Evolutionary conservation across 2,329 filamentous ascomycete species (phyloP).

Genomic region (Ramichloridium luteum): DNA sequence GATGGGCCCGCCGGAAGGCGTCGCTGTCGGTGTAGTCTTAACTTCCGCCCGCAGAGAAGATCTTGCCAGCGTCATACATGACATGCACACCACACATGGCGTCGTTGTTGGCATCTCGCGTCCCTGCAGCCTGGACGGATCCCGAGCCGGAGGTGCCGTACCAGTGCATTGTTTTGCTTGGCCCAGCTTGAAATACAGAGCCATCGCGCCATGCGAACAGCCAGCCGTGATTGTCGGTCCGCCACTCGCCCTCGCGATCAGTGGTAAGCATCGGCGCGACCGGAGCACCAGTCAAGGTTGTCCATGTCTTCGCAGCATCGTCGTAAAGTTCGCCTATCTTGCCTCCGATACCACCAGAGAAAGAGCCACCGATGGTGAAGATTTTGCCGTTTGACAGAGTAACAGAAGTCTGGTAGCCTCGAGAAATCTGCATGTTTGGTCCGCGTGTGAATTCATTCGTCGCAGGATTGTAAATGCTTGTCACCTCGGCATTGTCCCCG

Average conservation of each 20-base stretch:
- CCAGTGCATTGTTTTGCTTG: slow-evolving; percentile 45
- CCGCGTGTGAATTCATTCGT: slow-evolving; percentile 29
- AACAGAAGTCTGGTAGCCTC: slow-evolving; percentile 42
- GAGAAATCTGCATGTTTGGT: slow-evolving; percentile 34
- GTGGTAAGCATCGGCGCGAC: slow-evolving; percentile 24
- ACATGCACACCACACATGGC: slow-evolving; percentile 45
- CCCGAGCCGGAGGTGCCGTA: slow-evolving; percentile 37
- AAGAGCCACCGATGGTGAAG: slow-evolving; percentile 6
- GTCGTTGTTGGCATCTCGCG: slow-evolving; percentile 33
- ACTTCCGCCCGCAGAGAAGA: slow-evolving; percentile 41
- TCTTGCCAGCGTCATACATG: slow-evolving; percentile 50
- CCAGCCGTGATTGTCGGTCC: slow-evolving; percentile 45
- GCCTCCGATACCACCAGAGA: slow-evolving; percentile 37
- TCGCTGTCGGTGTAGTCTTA: slow-evolving; percentile 33
- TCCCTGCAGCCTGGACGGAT: slow-evolving; percentile 30
- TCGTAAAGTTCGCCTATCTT: slow-evolving; percentile 46
- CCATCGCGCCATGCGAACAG: slow-evolving; percentile 38
- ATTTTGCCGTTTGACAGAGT: slow-evolving; percentile 42
- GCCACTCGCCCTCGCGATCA: slow-evolving; percentile 32
- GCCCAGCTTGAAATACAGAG: slow-evolving; percentile 44
- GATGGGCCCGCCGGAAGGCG: slow-evolving; percentile 34
- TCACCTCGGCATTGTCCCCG: slow-evolving; percentile 38
- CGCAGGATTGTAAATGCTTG: slow-evolving; percentile 36
- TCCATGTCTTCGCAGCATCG: slow-evolving; percentile 36
- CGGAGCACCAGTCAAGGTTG: slow-evolving; percentile 29